Conservation (phyloP, 352 stramenopile species). For the Phytopythium oedochilum region DNA sequence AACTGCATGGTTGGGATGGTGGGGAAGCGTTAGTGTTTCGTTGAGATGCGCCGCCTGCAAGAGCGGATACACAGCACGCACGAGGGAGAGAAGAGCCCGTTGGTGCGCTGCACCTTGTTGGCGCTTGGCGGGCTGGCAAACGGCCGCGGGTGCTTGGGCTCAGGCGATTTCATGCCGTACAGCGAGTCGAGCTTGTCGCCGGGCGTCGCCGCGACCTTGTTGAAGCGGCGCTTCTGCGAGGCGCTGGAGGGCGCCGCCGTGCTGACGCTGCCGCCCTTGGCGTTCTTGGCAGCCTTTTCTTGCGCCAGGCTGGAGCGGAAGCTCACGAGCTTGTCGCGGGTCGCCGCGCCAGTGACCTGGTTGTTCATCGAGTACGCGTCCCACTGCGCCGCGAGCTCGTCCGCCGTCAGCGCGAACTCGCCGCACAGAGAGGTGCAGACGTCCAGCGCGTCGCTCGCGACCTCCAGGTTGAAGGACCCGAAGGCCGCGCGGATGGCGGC, state of each 20-base stretch:
- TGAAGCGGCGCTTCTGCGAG: constrained; percentile 44
- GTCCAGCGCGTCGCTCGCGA: constrained; percentile 56
- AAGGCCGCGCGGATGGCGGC: constrained; percentile 65
- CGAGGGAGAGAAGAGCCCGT: constrained; percentile 67
- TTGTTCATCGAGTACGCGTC: constrained; percentile 87
- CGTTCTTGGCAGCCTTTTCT: constrained; percentile 40
- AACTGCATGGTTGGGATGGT: constrained; percentile 13
- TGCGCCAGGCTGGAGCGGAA: constrained; percentile 73
- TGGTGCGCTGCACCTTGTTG: constrained; percentile 67
- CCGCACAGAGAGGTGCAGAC: constrained; percentile 65
- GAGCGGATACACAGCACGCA: constrained; percentile 15
- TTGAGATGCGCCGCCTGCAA: neutral
- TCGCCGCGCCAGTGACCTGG: constrained; percentile 51
- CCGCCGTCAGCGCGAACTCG: constrained; percentile 74
- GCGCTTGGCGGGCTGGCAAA: constrained; percentile 48
- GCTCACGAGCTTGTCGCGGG: constrained; percentile 49
- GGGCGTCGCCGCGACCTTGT: constrained; percentile 42
- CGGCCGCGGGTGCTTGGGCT: constrained; percentile 59
- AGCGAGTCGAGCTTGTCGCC: constrained; percentile 56
- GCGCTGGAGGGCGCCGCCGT: neutral
- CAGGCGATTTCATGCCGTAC: constrained; percentile 71
- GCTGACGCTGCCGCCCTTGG: neutral
- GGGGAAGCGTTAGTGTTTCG: neutral
- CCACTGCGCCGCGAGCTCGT: constrained; percentile 76
- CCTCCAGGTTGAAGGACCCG: constrained; percentile 66